Percentiles rank a stretch among this genome's conserved stretches.
These are phyloP conservation scores for Lathyrus tuberosus DNA, from an alignment of 306 rosid species.

Conservation along the genomic window DNA sequence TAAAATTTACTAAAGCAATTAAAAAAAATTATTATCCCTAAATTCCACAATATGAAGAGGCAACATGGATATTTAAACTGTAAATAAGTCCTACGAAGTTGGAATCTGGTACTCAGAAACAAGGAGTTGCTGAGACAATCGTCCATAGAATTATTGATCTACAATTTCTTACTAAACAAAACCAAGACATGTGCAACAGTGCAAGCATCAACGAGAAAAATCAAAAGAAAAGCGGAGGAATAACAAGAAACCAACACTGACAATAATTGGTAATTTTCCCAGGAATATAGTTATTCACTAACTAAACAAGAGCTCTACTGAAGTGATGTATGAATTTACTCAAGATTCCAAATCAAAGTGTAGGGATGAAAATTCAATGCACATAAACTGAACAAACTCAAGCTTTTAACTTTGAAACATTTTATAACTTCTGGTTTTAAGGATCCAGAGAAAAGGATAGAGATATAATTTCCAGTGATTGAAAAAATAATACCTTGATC, in stretches of 20 bases:
- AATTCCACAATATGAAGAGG: constrained; percentile 32
- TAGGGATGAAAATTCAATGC: constrained; percentile 22
- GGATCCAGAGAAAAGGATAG: constrained; percentile 19
- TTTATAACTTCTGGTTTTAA: not conserved
- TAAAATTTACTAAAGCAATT: constrained; percentile 29
- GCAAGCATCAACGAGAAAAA: constrained; percentile 9
- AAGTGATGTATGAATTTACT: constrained; percentile 23
- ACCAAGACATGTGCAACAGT: constrained; percentile 21
- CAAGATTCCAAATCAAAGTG: constrained; percentile 19
- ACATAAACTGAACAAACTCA: not conserved
- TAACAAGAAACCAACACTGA: constrained; percentile 28
- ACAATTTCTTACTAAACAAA: constrained; percentile 27
- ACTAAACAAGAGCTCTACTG: constrained; percentile 28
- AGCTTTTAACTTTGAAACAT: constrained; percentile 19
- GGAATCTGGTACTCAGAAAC: constrained; percentile 12
- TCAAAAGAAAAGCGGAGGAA: constrained; percentile 4
- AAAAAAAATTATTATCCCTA: constrained; percentile 10
- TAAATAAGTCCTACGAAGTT: constrained; percentile 23
- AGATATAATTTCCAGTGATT: constrained; percentile 8
- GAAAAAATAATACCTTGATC: constrained; percentile 70
- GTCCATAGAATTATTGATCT: constrained; percentile 18
- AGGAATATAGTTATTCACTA: constrained; percentile 5
- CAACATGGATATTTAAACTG: constrained; percentile 20
- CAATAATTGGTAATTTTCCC: constrained; percentile 30
- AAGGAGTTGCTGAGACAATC: constrained; percentile 26